A percentile compares a stretch with the other conserved stretches of the same genome.
phyloP scores from a whole-genome alignment of 306 rosid genomes.

The Albizia julibrissin region DNA sequence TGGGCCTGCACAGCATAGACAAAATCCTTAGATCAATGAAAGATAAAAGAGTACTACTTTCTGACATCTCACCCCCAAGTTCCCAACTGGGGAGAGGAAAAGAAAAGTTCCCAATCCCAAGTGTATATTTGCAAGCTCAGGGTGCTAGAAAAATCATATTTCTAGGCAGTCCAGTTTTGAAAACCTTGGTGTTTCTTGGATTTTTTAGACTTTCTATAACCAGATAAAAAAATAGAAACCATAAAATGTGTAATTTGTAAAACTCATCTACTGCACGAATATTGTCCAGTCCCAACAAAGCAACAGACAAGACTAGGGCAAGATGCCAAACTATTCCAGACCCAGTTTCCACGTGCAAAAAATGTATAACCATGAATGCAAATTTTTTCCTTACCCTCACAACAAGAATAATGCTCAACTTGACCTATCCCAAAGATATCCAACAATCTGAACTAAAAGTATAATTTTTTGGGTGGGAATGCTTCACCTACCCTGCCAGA shows the following conservation, averaged over 20 bases:
- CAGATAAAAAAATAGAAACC: background rate
- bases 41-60: background rate
- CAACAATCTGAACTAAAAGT: slow-evolving; percentile 18
- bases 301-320: slow-evolving; percentile 19
- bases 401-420: slow-evolving; percentile 6
- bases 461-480: slow-evolving; percentile 22
- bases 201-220: background rate
- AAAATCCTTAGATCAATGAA: background rate
- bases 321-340: slow-evolving; percentile 6
- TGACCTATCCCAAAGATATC: slow-evolving; percentile 13
- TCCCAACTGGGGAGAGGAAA: background rate
- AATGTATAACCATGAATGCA: background rate
- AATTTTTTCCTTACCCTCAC: background rate
- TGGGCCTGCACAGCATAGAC: background rate
- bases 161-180: background rate
- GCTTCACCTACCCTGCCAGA: slow-evolving; percentile 68
- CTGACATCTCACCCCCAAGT: background rate
- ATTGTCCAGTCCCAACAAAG: slow-evolving; percentile 6
- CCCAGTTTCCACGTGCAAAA: slow-evolving; percentile 18
- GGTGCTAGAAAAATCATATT: background rate
- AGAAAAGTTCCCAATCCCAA: background rate
- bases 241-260: background rate
- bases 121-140: background rate
- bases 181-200: background rate
- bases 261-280: background rate